Conservation (phyloP, 805 yeast species). For the Hyphopichia homilentoma region DNA sequence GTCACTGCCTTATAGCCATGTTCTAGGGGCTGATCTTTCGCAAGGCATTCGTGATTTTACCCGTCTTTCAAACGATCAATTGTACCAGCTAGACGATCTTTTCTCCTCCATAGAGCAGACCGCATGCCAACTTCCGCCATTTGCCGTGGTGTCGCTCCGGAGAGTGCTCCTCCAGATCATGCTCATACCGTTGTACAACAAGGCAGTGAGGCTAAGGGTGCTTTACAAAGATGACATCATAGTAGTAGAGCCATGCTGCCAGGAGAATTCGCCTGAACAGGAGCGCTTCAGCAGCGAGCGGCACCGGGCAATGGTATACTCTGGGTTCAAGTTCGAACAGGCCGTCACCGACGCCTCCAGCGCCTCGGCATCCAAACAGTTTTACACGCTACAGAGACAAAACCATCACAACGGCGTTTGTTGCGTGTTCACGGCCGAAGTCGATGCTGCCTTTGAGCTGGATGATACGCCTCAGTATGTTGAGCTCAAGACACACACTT, state of each 20-base stretch:
- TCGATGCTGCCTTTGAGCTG: conserved; percentile 13
- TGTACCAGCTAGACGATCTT: conserved; percentile 12
- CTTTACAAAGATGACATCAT: too few species aligned
- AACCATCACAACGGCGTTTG: conserved; percentile 7
- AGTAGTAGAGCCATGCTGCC: conserved; percentile 4
- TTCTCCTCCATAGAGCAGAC: conserved; percentile 11
- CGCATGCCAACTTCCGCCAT: conserved; percentile 8
- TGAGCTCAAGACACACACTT: conserved; percentile 20
- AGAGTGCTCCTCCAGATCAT: conserved; percentile 15
- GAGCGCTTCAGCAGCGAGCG: conserved; percentile 1
- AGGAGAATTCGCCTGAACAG: conserved; percentile 1
- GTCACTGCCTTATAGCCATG: conserved; percentile 4
- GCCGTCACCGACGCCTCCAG: conserved; percentile 10
- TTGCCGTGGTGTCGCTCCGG: conserved; percentile 8
- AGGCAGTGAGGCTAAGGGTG: too few species aligned
- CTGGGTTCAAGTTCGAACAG: conserved; percentile 22
- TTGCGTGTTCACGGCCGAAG: conserved; percentile 19
- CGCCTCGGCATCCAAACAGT: conserved; percentile 1
- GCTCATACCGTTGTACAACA: conserved; percentile 19
- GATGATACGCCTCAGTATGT: too few species aligned
- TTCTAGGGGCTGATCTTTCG: conserved; percentile 17
- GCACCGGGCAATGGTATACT: conserved; percentile 10
- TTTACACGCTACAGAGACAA: conserved; percentile 15
- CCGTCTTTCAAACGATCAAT: conserved; percentile 7
- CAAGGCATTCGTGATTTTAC: conserved; percentile 12